Evolutionary conservation across 306 rosid genomes (phyloP), one percentile per base, ranked within the genome.

Genomic region (Clitoria ternatea): DNA sequence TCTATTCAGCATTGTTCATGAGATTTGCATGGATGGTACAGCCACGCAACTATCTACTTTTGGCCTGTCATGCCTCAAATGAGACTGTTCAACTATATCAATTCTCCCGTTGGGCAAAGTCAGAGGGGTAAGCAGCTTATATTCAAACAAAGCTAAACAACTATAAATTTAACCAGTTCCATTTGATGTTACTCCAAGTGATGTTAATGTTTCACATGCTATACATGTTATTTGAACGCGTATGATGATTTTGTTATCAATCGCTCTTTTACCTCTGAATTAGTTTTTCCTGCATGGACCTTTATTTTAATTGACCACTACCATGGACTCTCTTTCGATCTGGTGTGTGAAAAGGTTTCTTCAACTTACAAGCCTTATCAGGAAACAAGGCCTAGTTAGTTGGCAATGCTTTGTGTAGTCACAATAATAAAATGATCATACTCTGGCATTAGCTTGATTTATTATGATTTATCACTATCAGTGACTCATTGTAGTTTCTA

Each of bases 21-120:
- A 83, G 96, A 79, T 89, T 89, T 59, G 85, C 92, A 62, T 89
- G 90, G 90, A 87, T 89, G 92, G 90, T 89, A 20, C 87, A 75
- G 49, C 96, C 96, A 30, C 86, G 92, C 37, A 89, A 89, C 73
- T 81, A 79, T 70, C 75, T 80, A 49, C 96, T 89, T 70, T 82
- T 89, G 18, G 92, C 63, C 1, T 89, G 87, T 29, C 96, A 89
- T 78, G 86, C 44, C 45, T 76, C 89, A 4, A 89, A 89, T 66
- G 92, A 89, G 82, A 81, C 89, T 18, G 92, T 85, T 48, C 96
- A 89, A 70, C 85, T 89, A 59, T 87, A 85, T 67, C 92, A 85
- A 48, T 61, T 83, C 76, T 83, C 92, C 15, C 87, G 96, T 44
- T 87, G 92, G 88, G 80, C 81, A n/a, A 81, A 48, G 81, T 73